Evolutionary conservation across 441 rosid species (phyloP).

Genomic region (Populus hybrid): DNA sequence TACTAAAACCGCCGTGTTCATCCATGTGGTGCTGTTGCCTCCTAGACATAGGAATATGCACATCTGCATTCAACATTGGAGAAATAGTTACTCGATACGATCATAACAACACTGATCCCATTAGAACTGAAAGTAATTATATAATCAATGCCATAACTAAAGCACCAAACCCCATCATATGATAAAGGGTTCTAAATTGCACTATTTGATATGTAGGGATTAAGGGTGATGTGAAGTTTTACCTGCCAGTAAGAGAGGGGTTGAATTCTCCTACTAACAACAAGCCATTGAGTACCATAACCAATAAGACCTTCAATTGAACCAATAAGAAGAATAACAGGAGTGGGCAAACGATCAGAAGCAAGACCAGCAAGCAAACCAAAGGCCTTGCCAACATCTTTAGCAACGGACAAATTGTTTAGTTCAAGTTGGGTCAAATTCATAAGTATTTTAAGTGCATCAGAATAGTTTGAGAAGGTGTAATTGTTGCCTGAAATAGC

Average conservation of each 20-base stretch:
- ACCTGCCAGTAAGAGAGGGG: slow-evolving; percentile 94
- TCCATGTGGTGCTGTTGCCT: slow-evolving; percentile 92
- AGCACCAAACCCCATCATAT: not conserved
- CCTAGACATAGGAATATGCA: slow-evolving; percentile 76
- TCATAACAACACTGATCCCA: not conserved
- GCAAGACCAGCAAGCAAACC: slow-evolving; percentile 85
- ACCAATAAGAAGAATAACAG: slow-evolving; percentile 65
- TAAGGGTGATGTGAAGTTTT: not conserved
- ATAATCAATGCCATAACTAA: not conserved
- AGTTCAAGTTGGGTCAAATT: slow-evolving; percentile 68
- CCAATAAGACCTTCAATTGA: slow-evolving; percentile 69
- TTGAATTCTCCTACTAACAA: slow-evolving; percentile 50
- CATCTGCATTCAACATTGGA: slow-evolving; percentile 38
- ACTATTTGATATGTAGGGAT: not conserved
- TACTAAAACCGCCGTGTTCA: slow-evolving; percentile 82
- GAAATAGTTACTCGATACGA: not conserved
- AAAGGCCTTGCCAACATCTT: slow-evolving; percentile 88
- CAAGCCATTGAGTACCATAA: slow-evolving; percentile 83
- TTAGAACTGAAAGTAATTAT: no score
- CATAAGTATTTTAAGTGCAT: slow-evolving; percentile 72
- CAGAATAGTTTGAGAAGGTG: slow-evolving; percentile 77
- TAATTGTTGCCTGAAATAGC: slow-evolving; percentile 78
- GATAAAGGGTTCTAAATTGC: not conserved
- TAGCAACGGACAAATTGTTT: slow-evolving; percentile 70
- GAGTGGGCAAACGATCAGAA: slow-evolving; percentile 61